These are phyloP conservation scores for Thermochaetoides thermophila DNA, from an alignment of 495 filamentous ascomycete genomes.

Conservation along the genomic window DNA sequence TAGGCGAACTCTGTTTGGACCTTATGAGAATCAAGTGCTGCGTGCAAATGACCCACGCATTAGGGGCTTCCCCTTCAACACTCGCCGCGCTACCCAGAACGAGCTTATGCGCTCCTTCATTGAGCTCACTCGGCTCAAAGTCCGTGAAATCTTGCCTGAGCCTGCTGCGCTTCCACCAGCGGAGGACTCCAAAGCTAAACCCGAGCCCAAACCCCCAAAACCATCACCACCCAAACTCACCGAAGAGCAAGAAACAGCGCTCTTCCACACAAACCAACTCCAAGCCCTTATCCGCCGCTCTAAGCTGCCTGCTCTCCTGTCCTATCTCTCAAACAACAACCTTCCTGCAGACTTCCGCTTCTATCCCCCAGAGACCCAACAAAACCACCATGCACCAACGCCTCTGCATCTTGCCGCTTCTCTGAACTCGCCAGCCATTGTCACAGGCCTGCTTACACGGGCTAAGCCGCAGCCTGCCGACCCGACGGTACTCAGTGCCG, in stretches of 20 bases:
- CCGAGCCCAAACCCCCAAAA: constrained; percentile 26
- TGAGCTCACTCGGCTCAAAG: constrained; percentile 80
- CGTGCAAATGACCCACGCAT: constrained; percentile 70
- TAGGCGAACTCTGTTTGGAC: constrained; percentile 69
- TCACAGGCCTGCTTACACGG: constrained; percentile 63
- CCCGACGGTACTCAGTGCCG: constrained; percentile 52
- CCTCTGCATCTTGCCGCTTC: constrained; percentile 75
- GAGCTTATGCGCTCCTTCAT: constrained; percentile 89
- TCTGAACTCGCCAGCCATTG: constrained; percentile 55
- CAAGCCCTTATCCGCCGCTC: constrained; percentile 79
- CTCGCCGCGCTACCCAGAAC: constrained; percentile 80
- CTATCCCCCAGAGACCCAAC: constrained; percentile 46
- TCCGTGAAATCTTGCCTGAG: constrained; percentile 50
- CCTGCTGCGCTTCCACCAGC: constrained; percentile 38
- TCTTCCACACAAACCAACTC: constrained; percentile 73
- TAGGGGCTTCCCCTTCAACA: constrained; percentile 86
- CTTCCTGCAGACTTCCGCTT: constrained; percentile 66
- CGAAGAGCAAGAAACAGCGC: constrained; percentile 66
- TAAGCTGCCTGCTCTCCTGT: constrained; percentile 72
- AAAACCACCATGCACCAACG: constrained; percentile 74
- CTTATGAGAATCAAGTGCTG: constrained; percentile 78
- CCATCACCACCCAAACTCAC: constrained; percentile 42
- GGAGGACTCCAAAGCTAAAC: constrained; percentile 21
- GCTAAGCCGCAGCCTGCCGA: constrained; percentile 57
- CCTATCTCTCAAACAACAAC: constrained; percentile 66